These are phyloP conservation scores for Amanita fuliginea DNA, from an alignment of 768 basidiomycete species.

Conservation along the genomic window DNA sequence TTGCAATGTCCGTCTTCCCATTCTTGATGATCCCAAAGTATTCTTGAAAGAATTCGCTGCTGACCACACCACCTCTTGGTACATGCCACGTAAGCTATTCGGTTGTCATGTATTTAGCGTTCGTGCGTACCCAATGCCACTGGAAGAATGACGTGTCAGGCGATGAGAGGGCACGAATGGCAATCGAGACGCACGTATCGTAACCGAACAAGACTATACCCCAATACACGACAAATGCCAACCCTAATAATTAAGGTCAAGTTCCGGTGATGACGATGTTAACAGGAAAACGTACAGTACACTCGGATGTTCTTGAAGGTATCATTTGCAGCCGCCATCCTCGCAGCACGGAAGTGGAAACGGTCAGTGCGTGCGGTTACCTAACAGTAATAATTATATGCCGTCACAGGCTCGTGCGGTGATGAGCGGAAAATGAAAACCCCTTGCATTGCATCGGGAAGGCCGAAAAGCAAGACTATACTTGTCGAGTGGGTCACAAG, in stretches of 20 bases:
- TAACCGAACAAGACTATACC: constrained; percentile 80
- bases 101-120: not conserved
- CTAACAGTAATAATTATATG: no score
- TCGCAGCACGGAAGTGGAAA: not conserved
- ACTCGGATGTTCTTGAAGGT: constrained; percentile 44
- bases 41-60: constrained; percentile 44
- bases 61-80: constrained; percentile 59
- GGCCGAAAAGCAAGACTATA: no score
- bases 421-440: no score
- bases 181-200: constrained; percentile 43
- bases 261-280: not conserved
- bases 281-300: constrained; percentile 35
- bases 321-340: not conserved
- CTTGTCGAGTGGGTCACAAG: no score
- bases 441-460: no score
- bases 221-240: constrained; percentile 68
- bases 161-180: constrained; percentile 10
- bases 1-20: constrained; percentile 25
- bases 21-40: constrained; percentile 50
- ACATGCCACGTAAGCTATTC: not conserved
- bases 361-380: no score
- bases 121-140: not conserved
- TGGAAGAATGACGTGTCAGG: not conserved
- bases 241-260: constrained; percentile 33
- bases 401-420: no score